These are phyloP conservation scores for Fusarium sp. DNA, from an alignment of 2,329 filamentous ascomycete species.

Conservation along the genomic window DNA sequence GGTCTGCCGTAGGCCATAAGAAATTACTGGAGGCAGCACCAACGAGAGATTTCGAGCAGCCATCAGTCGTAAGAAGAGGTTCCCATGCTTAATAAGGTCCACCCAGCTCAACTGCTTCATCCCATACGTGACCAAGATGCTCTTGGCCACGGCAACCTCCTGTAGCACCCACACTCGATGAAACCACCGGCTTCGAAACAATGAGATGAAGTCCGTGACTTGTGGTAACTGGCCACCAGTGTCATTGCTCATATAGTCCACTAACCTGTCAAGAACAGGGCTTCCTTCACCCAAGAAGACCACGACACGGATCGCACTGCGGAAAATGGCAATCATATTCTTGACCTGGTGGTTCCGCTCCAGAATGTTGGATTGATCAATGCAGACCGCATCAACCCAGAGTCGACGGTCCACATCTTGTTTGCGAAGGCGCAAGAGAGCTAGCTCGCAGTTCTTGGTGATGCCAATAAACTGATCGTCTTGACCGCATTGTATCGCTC, in stretches of 20 bases:
- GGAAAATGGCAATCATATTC: conserved; percentile 8
- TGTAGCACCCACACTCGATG: conserved; percentile 1
- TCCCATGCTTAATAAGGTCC: not conserved
- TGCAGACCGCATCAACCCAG: conserved; percentile 2
- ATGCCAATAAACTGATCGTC: not conserved
- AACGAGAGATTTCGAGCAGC: not conserved
- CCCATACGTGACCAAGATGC: not conserved
- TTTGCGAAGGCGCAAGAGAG: not conserved
- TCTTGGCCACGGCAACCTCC: not conserved
- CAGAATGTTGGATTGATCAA: not conserved
- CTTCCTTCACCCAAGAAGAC: not conserved
- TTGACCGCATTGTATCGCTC: not conserved
- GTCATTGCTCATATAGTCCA: not conserved
- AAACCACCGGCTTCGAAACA: conserved; percentile 3
- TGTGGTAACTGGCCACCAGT: not conserved
- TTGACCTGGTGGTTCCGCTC: conserved; percentile 3
- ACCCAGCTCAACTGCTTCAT: not conserved
- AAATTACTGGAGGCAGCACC: not conserved
- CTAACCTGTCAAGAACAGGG: not conserved
- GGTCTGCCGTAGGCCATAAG: not conserved
- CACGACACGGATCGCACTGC: not conserved
- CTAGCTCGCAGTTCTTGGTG: not conserved
- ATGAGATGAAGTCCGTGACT: not conserved
- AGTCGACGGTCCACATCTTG: not conserved
- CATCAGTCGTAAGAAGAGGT: not conserved